Evolutionary conservation across 352 stramenopile species (phyloP).

Genomic region (Peronospora destructor): DNA sequence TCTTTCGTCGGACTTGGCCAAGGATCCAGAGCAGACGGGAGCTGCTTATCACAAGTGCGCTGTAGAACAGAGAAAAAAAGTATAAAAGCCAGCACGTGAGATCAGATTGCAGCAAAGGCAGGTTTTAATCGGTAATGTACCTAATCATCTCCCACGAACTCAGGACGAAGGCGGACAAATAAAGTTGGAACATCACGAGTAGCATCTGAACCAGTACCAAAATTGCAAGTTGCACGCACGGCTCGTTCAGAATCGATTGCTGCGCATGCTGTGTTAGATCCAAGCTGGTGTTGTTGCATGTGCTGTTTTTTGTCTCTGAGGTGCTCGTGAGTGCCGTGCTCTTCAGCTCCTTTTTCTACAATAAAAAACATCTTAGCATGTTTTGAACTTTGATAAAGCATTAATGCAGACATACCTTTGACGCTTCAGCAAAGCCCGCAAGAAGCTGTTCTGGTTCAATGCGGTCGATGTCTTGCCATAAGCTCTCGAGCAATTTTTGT

Average conservation of each 20-base stretch:
- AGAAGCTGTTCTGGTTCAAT: constrained; percentile 21
- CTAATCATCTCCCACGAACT: constrained; percentile 41
- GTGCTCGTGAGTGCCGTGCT: constrained; percentile 9
- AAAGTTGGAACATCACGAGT: constrained; percentile 27
- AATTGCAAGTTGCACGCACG: constrained; percentile 25
- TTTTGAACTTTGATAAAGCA: neutral
- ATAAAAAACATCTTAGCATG: neutral
- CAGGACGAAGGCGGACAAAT: constrained; percentile 20
- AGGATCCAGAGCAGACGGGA: constrained; percentile 40
- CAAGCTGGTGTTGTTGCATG: neutral
- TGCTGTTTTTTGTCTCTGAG: neutral
- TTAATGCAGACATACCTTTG: constrained; percentile 14
- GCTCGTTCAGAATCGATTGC: constrained; percentile 11
- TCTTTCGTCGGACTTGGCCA: constrained; percentile 27
- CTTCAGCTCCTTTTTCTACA: constrained; percentile 26
- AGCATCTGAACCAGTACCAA: constrained; percentile 27
- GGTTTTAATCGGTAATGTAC: constrained; percentile 9
- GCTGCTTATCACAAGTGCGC: constrained; percentile 40
- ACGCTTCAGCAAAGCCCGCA: neutral
- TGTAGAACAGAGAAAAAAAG: constrained; percentile 5
- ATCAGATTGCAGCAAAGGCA: neutral
- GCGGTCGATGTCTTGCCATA: constrained; percentile 22
- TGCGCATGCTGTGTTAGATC: neutral
- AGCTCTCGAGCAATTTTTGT: constrained; percentile 14
- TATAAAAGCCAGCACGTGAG: neutral